Conservation (phyloP, 108 stramenopile genomes). For the Fragilariopsis cylindrus region DNA sequence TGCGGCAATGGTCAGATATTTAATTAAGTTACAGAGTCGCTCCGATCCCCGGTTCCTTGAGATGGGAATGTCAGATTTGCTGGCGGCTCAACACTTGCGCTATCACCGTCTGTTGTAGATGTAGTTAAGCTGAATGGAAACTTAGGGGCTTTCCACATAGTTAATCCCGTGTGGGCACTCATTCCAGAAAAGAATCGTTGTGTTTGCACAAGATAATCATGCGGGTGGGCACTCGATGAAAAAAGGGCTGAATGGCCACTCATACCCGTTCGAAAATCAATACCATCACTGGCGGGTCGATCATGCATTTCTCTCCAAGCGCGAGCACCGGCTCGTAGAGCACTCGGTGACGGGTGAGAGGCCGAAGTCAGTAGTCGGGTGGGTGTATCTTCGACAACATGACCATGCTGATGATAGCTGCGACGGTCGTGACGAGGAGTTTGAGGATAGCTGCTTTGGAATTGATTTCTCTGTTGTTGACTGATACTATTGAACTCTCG, state of each 20-base stretch:
- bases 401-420: slow-evolving; percentile 35
- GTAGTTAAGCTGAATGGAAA: slow-evolving; percentile 9
- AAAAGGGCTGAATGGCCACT: slow-evolving; percentile 69
- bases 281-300: slow-evolving; percentile 35
- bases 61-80: slow-evolving; percentile 2
- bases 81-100: neutral
- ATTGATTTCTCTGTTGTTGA: slow-evolving; percentile 12
- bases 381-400: slow-evolving; percentile 39
- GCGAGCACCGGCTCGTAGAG: slow-evolving; percentile 42
- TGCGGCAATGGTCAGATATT: no score
- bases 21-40: neutral
- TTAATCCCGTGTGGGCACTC: slow-evolving; percentile 67
- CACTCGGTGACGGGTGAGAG: slow-evolving; percentile 55
- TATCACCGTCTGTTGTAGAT: slow-evolving; percentile 1
- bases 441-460: slow-evolving; percentile 58
- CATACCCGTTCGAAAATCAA: slow-evolving; percentile 78
- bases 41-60: neutral
- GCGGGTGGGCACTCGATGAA: slow-evolving; percentile 60
- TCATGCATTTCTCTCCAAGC: slow-evolving; percentile 47
- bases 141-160: slow-evolving; percentile 47
- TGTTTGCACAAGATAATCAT: slow-evolving; percentile 46
- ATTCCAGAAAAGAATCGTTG: slow-evolving; percentile 43
- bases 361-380: slow-evolving; percentile 46
- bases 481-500: slow-evolving; percentile 19
- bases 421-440: slow-evolving; percentile 57